Evolutionary conservation across 345 rosid species (phyloP), one percentile per base, ranked within the genome.

Genomic region (Anastatica hierochuntica): DNA sequence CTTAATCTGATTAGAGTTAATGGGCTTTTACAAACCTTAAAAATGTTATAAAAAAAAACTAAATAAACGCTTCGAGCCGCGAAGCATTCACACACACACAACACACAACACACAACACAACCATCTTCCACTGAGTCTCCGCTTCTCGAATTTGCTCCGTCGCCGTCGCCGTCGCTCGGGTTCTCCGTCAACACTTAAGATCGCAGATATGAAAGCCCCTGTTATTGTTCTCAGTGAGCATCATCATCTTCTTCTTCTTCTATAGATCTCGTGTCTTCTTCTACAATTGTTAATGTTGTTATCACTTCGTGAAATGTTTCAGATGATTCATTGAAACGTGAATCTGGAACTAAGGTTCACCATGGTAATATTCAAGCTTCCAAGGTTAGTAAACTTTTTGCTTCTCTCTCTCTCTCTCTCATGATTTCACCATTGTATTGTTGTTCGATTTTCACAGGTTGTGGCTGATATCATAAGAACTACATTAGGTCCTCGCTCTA

Each of bases 311-410:
- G 55, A 14, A 16, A 68, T 39, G 30, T 64, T 38, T 82, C 27
- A 92, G 98, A 85, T 81, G 96, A 88, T 72, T 88, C 98, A 0
- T 60, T 92, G 76, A 84, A 92, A 47, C 96, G 96, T 10, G 96
- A 92, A 68, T 81, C 98, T 34, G 98, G 98, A 55, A 54, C 63
- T n/a, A 92, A 79, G 72, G 95, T 88, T 18, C 95, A 88, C 10
- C 95, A 75, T 88, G 86, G 75, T 63, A 90, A 90, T 64, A 84
- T 88, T 52, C 94, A 88, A 57, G 95, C 96, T 36, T 78, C 98
- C 0, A 83, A 85, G 95, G 90, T 78, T 52, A 3, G 7, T 16
- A 43, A 16, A 19, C n/a, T 24, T 16, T 31, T 9, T 31, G 36
- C 6, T 31, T 31, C 10, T 31, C n/a, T n/a, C 36, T 13, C 2